Conservation (phyloP, 441 rosid species). For the Croton setiger region DNA sequence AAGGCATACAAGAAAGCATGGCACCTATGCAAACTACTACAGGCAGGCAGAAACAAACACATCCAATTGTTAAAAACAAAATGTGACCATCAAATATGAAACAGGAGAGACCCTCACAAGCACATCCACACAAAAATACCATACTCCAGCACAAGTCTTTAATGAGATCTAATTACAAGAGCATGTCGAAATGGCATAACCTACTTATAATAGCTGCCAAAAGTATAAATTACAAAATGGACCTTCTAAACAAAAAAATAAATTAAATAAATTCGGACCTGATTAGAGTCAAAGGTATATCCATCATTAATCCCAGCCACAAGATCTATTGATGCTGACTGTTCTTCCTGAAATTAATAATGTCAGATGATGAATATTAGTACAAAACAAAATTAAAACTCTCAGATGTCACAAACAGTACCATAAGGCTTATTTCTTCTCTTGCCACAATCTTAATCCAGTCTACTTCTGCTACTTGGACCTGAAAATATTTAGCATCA, state of each 20-base stretch:
- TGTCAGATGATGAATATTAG: slow-evolving; percentile 19
- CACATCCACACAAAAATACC: neutral
- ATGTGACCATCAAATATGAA: slow-evolving; percentile 8
- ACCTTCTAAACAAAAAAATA: no score
- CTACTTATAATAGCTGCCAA: slow-evolving; percentile 16
- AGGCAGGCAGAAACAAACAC: slow-evolving; percentile 2
- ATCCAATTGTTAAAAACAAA: slow-evolving; percentile 6
- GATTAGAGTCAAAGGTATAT: slow-evolving; percentile 64
- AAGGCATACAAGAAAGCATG: slow-evolving; percentile 11
- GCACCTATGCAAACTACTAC: slow-evolving; percentile 3
- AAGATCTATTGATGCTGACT: slow-evolving; percentile 50
- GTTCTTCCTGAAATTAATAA: slow-evolving; percentile 70
- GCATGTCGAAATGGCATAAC: slow-evolving; percentile 9
- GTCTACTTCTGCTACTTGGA: slow-evolving; percentile 87
- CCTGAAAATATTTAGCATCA: slow-evolving; percentile 45
- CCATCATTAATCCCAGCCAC: slow-evolving; percentile 75
- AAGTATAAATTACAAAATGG: slow-evolving; percentile 4
- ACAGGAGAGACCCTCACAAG: slow-evolving; percentile 15
- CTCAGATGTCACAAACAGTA: slow-evolving; percentile 30
- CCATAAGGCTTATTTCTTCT: slow-evolving; percentile 87
- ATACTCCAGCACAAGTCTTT: neutral
- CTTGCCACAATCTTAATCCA: slow-evolving; percentile 84
- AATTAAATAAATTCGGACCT: slow-evolving; percentile 42
- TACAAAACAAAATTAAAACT: slow-evolving; percentile 15
- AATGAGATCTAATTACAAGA: neutral